A percentile compares a stretch with the other conserved stretches of the same genome.
Conservation (phyloP, 768 basidiomycete genomes). For the Kwoniella pini region DNA sequence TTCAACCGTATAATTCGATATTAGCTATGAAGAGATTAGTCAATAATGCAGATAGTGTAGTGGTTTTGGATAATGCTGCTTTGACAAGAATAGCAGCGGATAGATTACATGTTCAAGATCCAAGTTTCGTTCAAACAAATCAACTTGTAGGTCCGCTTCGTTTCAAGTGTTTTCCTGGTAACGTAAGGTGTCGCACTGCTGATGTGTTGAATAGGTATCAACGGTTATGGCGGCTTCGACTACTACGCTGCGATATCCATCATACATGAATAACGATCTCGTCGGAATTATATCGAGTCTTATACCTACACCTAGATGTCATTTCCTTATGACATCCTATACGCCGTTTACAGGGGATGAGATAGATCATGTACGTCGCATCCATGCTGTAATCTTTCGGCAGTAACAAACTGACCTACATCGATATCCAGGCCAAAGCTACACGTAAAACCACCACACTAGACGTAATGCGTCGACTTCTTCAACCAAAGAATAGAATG, state of each 20-base stretch:
- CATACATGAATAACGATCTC: conserved; percentile 99
- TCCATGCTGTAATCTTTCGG: neutral
- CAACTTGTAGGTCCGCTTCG: conserved; percentile 46
- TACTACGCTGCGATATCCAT: conserved; percentile 92
- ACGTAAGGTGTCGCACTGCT: neutral
- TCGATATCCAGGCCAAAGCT: conserved; percentile 73
- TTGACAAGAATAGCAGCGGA: conserved; percentile 90
- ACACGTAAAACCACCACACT: conserved; percentile 95
- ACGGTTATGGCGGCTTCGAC: conserved; percentile 98
- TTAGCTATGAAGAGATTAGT: conserved; percentile 89
- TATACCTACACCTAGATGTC: conserved; percentile 94
- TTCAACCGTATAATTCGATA: conserved; percentile 96
- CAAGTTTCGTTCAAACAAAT: conserved; percentile 57
- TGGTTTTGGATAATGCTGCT: conserved; percentile 95
- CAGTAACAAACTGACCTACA: neutral
- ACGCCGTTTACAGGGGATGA: conserved; percentile 97
- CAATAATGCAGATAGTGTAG: conserved; percentile 95
- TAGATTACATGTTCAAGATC: conserved; percentile 73
- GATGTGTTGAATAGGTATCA: conserved; percentile 65
- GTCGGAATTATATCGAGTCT: conserved; percentile 95
- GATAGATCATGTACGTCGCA: conserved; percentile 78
- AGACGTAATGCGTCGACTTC: conserved; percentile 94
- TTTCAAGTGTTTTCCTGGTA: too few relatives aligned
- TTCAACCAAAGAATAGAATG: conserved; percentile 98
- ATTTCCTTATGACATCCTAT: conserved; percentile 98